Evolutionary conservation across 225 moss, liverwort and hornwort species (phyloP), one percentile per base, ranked within the genome.

Genomic region (Sphagnum contortum): DNA sequence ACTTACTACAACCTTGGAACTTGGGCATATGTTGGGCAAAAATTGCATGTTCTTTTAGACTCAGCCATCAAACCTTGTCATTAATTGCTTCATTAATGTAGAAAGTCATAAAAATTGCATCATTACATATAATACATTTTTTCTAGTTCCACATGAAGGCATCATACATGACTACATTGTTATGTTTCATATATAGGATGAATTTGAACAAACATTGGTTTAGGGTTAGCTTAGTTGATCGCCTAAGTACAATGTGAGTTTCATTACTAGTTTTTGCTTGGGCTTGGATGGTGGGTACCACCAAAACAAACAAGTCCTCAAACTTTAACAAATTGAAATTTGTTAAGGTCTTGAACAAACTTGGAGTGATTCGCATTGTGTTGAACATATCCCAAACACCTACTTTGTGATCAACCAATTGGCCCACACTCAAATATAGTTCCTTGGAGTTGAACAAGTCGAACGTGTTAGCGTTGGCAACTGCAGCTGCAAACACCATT

Each of bases 171-270:
- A 12, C 9, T 6, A 60, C 48, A 12, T 68, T 58, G 46, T 57
- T 55, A 57, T 68, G 67, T 10, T 68, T 68, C 44, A 68, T 14
- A 5, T 56, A 68, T n/a, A 60, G 2, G 12, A 60, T 8, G 59
- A 8, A 60, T n/a, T 8, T 60, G 9, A 60, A 60, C 5, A 13
- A 8, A 60, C 7, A 6, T 8, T 60, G 1, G 7, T 60, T 13
- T 8, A 2, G 59, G 12, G 59, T 5, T 1, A 9, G 59, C 44
- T 60, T 60, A 44, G 2, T 8, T 8, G 12, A 13, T 8, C 12
- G 2, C 12, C 2, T 13, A n/a, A 8, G 9, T 1, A 60, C 12
- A 0, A 29, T 29, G 29, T 29, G 29, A 29, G 29, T 1, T 29
- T 29, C 29, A 29, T 29, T 29, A 29, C 0, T 29, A 1, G 29